Evolutionary conservation across 805 yeast species (phyloP).

Genomic region (Saturnispora dispora): DNA sequence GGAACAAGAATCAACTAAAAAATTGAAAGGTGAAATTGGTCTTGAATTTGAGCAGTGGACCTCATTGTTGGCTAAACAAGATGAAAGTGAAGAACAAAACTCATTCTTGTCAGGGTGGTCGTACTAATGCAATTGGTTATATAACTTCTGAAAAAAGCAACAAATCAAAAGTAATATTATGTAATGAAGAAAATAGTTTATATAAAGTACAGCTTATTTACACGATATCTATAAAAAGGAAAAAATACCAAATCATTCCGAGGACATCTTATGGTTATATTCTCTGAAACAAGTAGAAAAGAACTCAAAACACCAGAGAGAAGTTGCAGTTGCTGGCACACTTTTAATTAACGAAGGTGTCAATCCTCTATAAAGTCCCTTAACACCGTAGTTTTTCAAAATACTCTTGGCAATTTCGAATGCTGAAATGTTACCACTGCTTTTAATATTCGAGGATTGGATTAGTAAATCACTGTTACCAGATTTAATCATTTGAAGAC

Average conservation of each 20-base stretch:
- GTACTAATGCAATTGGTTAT: not conserved
- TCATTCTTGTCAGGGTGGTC: conserved; percentile 9
- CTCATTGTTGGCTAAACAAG: conserved; percentile 26
- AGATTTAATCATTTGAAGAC: conserved; percentile 52
- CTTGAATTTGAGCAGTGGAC: conserved; percentile 61
- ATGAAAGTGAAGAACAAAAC: conserved; percentile 17
- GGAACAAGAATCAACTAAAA: conserved; percentile 55
- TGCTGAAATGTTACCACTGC: not conserved
- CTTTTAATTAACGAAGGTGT: conserved; percentile 63
- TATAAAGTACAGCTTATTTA: not conserved
- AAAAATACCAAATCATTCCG: not conserved
- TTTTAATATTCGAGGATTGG: not conserved
- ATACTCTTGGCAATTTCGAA: conserved; percentile 30
- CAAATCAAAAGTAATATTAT: not conserved
- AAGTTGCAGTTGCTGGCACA: conserved; percentile 57
- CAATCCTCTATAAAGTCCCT: conserved; percentile 69
- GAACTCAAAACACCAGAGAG: conserved; percentile 28
- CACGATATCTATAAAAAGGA: not conserved
- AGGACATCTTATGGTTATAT: not conserved
- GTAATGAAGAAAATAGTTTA: not conserved
- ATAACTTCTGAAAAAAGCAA: not conserved
- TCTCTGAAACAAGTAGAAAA: conserved; percentile 20
- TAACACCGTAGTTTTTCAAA: conserved; percentile 45
- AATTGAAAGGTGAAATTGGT: conserved; percentile 63
- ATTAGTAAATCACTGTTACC: conserved; percentile 13